Evolutionary conservation across 2,329 filamentous ascomycete genomes (phyloP).

Genomic region (Myriangium duriaei): DNA sequence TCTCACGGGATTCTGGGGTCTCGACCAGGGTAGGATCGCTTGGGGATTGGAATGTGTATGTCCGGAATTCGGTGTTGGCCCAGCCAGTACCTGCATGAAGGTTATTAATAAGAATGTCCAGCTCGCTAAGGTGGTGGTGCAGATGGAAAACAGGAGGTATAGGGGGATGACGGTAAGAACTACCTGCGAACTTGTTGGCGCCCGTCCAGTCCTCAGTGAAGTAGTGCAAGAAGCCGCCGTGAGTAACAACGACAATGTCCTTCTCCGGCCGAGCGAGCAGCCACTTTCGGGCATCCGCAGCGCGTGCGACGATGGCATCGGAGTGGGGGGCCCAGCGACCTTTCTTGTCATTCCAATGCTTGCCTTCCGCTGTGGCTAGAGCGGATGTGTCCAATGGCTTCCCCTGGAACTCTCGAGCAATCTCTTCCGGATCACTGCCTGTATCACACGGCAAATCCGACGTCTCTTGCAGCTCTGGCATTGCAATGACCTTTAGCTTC

Average conservation of each 20-base stretch:
- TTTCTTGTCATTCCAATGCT: slow-evolving; percentile 61
- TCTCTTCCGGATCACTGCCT: slow-evolving; percentile 44
- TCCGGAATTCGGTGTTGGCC: slow-evolving; percentile 60
- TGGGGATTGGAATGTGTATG: slow-evolving; percentile 48
- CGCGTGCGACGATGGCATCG: slow-evolving; percentile 40
- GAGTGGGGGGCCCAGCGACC: slow-evolving; percentile 34
- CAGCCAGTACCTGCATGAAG: slow-evolving; percentile 51
- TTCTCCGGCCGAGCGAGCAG: slow-evolving; percentile 10
- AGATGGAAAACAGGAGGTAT: slow-evolving; percentile 5
- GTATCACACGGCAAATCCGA: slow-evolving; percentile 63
- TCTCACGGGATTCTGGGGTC: slow-evolving; percentile 20
- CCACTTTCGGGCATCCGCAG: slow-evolving; percentile 10
- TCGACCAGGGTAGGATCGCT: slow-evolving; percentile 23
- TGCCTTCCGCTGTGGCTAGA: slow-evolving; percentile 32
- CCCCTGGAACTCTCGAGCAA: slow-evolving; percentile 49
- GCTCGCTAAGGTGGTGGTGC: slow-evolving; percentile 7
- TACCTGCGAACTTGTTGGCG: slow-evolving; percentile 34
- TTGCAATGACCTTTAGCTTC: slow-evolving; percentile 45
- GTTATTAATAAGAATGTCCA: slow-evolving; percentile 10
- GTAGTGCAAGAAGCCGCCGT: slow-evolving; percentile 13
- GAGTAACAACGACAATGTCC: slow-evolving; percentile 11
- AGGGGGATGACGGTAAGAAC: slow-evolving; percentile 8
- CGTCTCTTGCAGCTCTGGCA: slow-evolving; percentile 71
- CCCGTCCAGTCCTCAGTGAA: slow-evolving; percentile 32
- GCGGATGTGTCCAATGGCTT: slow-evolving; percentile 50